Percentiles rank a stretch among this genome's conserved stretches.
Evolutionary conservation across 768 basidiomycete species (phyloP).

Genomic region (Rhodosporidiobolus odoratus): DNA sequence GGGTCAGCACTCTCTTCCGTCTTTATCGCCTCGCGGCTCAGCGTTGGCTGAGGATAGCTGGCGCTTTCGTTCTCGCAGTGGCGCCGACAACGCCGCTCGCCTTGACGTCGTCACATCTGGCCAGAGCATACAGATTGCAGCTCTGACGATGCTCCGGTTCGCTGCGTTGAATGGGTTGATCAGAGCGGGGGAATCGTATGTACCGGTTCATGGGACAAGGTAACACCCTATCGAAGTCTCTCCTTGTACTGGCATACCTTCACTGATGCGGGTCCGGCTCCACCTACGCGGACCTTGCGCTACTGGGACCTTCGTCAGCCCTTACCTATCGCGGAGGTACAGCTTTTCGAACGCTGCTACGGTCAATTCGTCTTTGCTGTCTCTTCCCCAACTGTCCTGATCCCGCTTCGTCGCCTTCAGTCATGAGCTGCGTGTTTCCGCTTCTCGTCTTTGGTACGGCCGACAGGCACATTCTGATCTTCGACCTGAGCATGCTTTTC

Average conservation of each 20-base stretch:
- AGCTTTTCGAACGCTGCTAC: conserved; percentile 82
- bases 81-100: conserved; percentile 86
- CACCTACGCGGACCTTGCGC: conserved; percentile 49
- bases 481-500: conserved; percentile 57
- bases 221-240: neutral
- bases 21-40: neutral
- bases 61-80: conserved; percentile 43
- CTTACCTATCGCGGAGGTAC: conserved; percentile 69
- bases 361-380: conserved; percentile 71
- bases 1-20: conserved; percentile 46
- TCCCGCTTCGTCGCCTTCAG: neutral
- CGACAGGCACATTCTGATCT: conserved; percentile 82
- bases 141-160: conserved; percentile 47
- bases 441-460: conserved; percentile 75
- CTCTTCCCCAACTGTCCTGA: neutral
- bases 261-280: neutral
- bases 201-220: conserved; percentile 97
- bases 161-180: conserved; percentile 33
- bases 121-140: conserved; percentile 71
- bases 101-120: conserved; percentile 85
- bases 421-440: conserved; percentile 28
- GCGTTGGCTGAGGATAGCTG: no score
- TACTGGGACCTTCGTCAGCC: conserved; percentile 84
- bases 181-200: conserved; percentile 48
- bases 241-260: neutral